Base-by-base conservation (phyloP, 305 asterid species). In the Solanum hybrid region DNA sequence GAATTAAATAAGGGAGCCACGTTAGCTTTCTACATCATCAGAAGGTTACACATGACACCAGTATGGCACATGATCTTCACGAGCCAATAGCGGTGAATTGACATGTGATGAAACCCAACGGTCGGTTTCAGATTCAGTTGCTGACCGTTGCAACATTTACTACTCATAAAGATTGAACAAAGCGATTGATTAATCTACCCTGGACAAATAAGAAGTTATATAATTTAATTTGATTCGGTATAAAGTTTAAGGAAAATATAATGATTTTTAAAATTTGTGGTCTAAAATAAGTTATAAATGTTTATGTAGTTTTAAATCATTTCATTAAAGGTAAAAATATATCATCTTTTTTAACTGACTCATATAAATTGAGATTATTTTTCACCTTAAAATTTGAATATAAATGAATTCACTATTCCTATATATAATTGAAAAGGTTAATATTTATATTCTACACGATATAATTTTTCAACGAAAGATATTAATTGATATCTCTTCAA, bases 1-100 rank as follows among this genome's bases (percentile, higher is more conserved):
- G 32, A 17, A 4, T 20, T 75, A 31, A 8, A 77, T 79, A 79
- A 0, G 64, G 16, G 35, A 38, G 66, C 14, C 35, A 80, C 3
- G 69, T 51, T 51, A 51, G n/a, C 8, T 16, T 14, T 51, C 7
- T 17, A 66, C 87, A 79, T 85, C 85, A 36, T 38, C 34, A 40
- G 29, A 40, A 73, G 69, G 22, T 13, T 46, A 46, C 60, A 46
- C 60, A 14, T 16, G 51, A 42, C 17, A 42, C 56, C 69, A 56
- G 69, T 56, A 56, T 56, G 69, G 88, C 92, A 89, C 89, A 90
- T 88, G 85, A 73, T 77, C 24, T 20, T 88, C 51, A 51, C 87
- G 86, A 79, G 72, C 20, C 12, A 1, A 4, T 46, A n/a, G 26
- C 71, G 72, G 85, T 88, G 29, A 20, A 60, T 34, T 31, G 69